Conservation (phyloP, 2,329 filamentous ascomycete genomes). For the Dissoconium aciculare region DNA sequence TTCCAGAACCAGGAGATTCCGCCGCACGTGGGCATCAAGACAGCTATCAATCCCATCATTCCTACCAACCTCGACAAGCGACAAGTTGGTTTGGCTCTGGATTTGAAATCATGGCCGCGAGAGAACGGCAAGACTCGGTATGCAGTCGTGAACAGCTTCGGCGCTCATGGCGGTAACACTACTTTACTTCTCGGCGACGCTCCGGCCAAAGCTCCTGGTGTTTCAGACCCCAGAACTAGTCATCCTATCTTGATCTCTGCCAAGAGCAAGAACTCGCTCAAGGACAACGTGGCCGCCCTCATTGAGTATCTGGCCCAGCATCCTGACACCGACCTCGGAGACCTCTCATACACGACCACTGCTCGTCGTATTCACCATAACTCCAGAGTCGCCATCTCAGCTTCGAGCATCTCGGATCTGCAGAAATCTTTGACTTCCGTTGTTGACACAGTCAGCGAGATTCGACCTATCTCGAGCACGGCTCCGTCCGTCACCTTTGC, state of each 20-base stretch:
- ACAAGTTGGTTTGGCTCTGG: constrained; percentile 41
- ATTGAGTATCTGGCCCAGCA: neutral
- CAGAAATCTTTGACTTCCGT: neutral
- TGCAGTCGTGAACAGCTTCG: constrained; percentile 50
- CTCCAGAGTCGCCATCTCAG: constrained; percentile 7
- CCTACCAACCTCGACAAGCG: constrained; percentile 42
- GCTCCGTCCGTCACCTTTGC: constrained; percentile 23
- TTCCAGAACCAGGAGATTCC: constrained; percentile 48
- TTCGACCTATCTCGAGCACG: too few species aligned
- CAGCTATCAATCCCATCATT: constrained; percentile 45
- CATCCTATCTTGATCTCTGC: constrained; percentile 47
- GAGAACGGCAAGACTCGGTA: constrained; percentile 21
- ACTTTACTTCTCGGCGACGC: constrained; percentile 50
- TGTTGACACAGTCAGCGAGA: too few species aligned
- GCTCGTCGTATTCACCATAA: constrained; percentile 16
- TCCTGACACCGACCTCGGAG: constrained; percentile 1
- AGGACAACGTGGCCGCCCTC: constrained; percentile 35
- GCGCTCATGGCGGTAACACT: constrained; percentile 57
- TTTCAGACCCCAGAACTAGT: constrained; percentile 38
- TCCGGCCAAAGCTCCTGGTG: constrained; percentile 24
- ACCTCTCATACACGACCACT: constrained; percentile 15
- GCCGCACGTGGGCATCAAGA: constrained; percentile 54
- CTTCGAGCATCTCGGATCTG: constrained; percentile 1
- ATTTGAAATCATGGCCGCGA: constrained; percentile 29
- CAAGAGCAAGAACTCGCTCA: constrained; percentile 35